A percentile compares a stretch with the other conserved stretches of the same genome.
Conservation (phyloP, 768 basidiomycete genomes). For the Holtermannia corniformis region DNA sequence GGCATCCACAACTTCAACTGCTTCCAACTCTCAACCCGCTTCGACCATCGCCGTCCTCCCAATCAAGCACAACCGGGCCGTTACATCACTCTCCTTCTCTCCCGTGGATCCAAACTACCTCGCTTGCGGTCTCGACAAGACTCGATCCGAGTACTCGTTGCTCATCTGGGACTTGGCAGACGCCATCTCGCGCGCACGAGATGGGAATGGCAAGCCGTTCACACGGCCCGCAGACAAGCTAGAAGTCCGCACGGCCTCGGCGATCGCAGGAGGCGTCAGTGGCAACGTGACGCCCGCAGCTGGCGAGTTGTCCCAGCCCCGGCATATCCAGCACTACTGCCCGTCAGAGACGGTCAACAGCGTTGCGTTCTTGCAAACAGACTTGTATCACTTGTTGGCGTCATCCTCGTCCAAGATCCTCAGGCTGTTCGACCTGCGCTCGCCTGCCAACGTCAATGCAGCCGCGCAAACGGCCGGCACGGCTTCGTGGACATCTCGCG, state of each 20-base stretch:
- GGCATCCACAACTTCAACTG: slow-evolving; percentile 3
- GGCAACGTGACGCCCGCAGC: neutral
- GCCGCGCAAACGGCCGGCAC: neutral
- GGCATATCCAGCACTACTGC: slow-evolving; percentile 32
- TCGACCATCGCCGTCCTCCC: slow-evolving; percentile 13
- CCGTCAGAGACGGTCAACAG: slow-evolving; percentile 30
- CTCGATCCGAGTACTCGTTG: slow-evolving; percentile 32
- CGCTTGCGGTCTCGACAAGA: slow-evolving; percentile 29
- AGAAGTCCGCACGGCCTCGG: slow-evolving; percentile 6
- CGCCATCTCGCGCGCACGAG: slow-evolving; percentile 7
- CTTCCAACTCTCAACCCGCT: slow-evolving; percentile 2
- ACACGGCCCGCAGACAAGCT: slow-evolving; percentile 17
- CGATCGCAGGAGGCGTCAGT: slow-evolving; percentile 7
- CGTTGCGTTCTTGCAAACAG: slow-evolving; percentile 16
- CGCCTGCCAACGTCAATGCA: slow-evolving; percentile 5
- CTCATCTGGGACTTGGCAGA: slow-evolving; percentile 31
- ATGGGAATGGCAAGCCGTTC: neutral
- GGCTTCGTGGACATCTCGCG: slow-evolving; percentile 22
- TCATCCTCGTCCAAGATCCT: slow-evolving; percentile 22
- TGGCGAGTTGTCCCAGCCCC: slow-evolving; percentile 4
- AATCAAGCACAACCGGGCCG: slow-evolving; percentile 23
- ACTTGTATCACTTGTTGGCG: slow-evolving; percentile 17
- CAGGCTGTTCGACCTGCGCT: slow-evolving; percentile 25
- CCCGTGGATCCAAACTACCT: slow-evolving; percentile 23
- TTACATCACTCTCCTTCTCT: slow-evolving; percentile 28